A percentile compares a stretch with the other conserved stretches of the same genome.
These are phyloP conservation scores for Haberlea rhodopensis DNA, from an alignment of 257 asterid species.

Conservation along the genomic window DNA sequence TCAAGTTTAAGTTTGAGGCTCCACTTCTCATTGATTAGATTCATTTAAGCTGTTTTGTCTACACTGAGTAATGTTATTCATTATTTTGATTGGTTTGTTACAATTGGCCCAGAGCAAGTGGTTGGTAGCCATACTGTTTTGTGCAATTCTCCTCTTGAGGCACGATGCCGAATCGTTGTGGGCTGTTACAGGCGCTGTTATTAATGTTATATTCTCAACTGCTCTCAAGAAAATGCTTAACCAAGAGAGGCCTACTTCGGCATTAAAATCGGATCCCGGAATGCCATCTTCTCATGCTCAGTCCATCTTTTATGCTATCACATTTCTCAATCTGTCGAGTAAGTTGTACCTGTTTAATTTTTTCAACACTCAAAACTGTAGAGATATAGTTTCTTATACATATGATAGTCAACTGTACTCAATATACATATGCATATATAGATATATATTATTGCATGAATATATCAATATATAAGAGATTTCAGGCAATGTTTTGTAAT, in stretches of 20 bases:
- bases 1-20: conserved; percentile 9
- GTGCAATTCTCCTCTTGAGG: conserved; percentile 51
- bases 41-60: background rate
- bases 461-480: no score
- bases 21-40: background rate
- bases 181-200: conserved; percentile 62
- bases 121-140: conserved; percentile 42
- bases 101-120: conserved; percentile 69
- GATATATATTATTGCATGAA: no score
- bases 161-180: conserved; percentile 70
- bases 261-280: conserved; percentile 76
- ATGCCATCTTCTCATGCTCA: conserved; percentile 96
- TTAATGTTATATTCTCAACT: conserved; percentile 47
- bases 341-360: conserved; percentile 14
- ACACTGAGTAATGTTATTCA: background rate
- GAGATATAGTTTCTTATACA: background rate
- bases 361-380: background rate
- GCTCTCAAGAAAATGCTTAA: conserved; percentile 53
- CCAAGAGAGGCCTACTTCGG: conserved; percentile 68
- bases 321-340: conserved; percentile 53
- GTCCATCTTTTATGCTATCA: conserved; percentile 46
- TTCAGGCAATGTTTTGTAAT: no score
- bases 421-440: no score
- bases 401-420: background rate
- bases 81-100: conserved; percentile 16